Evolutionary conservation across 169 alveolate genomes (phyloP).

Genomic region (Babesia bovis): DNA sequence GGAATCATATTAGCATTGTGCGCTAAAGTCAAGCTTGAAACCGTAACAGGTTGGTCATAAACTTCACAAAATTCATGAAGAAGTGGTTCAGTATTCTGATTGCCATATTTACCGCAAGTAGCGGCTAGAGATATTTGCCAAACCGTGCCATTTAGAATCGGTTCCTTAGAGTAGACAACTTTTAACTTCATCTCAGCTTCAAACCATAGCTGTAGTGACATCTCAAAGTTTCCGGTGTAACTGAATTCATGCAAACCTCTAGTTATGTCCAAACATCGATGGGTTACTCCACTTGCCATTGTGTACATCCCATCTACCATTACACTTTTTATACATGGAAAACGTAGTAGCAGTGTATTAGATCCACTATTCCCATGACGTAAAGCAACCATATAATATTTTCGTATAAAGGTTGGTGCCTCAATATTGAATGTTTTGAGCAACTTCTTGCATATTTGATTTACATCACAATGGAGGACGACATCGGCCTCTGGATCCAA

Average conservation of each 20-base stretch:
- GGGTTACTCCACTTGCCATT: conserved; percentile 5
- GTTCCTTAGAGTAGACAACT: conserved; percentile 12
- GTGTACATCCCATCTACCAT: neutral
- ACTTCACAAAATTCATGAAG: neutral
- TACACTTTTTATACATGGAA: conserved; percentile 23
- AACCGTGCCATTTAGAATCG: conserved; percentile 22
- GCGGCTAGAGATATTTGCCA: conserved; percentile 56
- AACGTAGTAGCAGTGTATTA: conserved; percentile 23
- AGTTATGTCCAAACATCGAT: conserved; percentile 6
- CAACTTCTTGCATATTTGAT: conserved; percentile 45
- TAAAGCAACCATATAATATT: conserved; percentile 23
- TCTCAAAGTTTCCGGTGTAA: conserved; percentile 20
- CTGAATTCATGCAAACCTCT: conserved; percentile 49
- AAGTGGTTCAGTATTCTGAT: conserved; percentile 8
- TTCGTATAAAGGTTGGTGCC: conserved; percentile 21
- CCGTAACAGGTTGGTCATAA: neutral
- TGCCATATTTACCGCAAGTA: conserved; percentile 23
- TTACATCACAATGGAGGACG: conserved; percentile 76
- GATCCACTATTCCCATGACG: neutral
- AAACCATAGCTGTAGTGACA: conserved; percentile 17
- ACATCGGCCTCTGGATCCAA: conserved; percentile 71
- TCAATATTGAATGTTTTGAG: conserved; percentile 23
- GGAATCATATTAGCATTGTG: conserved; percentile 16
- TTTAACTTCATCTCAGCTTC: conserved; percentile 36
- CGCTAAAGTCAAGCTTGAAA: neutral